phyloP scores from a whole-genome alignment of 2,329 filamentous ascomycete species.

The Penicillium sp. region DNA sequence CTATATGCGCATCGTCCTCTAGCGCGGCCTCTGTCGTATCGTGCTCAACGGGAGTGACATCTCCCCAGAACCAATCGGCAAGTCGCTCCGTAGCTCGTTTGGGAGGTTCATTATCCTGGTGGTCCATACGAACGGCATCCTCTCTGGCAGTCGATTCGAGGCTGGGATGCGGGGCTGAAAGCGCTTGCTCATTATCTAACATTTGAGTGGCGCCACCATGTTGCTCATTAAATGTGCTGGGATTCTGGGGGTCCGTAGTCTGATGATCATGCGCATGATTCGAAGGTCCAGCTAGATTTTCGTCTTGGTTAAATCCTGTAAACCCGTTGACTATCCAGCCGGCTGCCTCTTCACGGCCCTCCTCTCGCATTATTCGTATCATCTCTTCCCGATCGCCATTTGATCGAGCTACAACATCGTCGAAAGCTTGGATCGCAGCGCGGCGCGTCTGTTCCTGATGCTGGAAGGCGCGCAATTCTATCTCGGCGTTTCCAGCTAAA shows the following conservation, averaged over 20 bases:
- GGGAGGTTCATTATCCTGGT: constrained; percentile 16
- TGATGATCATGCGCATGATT: neutral
- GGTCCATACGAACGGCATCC: neutral
- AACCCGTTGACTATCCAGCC: constrained; percentile 57
- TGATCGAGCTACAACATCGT: constrained; percentile 56
- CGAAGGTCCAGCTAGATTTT: constrained; percentile 1
- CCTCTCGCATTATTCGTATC: constrained; percentile 57
- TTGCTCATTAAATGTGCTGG: neutral
- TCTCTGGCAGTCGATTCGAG: neutral
- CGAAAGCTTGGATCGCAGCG: constrained; percentile 46
- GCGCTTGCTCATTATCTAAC: neutral
- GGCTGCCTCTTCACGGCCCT: constrained; percentile 56
- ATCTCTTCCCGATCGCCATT: constrained; percentile 58
- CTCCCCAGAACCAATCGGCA: constrained; percentile 47
- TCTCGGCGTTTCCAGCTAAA: neutral
- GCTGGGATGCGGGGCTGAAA: neutral
- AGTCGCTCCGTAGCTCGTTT: constrained; percentile 26
- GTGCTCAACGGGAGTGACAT: constrained; percentile 27
- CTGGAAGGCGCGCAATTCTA: neutral
- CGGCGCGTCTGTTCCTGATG: constrained; percentile 1
- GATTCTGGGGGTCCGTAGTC: neutral
- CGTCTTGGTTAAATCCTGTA: constrained; percentile 27
- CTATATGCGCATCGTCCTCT: constrained; percentile 56
- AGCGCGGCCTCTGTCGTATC: constrained; percentile 39
- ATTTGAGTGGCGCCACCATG: neutral